Evolutionary conservation across 345 rosid genomes (phyloP).

Genomic region (Carallia brachiata): DNA sequence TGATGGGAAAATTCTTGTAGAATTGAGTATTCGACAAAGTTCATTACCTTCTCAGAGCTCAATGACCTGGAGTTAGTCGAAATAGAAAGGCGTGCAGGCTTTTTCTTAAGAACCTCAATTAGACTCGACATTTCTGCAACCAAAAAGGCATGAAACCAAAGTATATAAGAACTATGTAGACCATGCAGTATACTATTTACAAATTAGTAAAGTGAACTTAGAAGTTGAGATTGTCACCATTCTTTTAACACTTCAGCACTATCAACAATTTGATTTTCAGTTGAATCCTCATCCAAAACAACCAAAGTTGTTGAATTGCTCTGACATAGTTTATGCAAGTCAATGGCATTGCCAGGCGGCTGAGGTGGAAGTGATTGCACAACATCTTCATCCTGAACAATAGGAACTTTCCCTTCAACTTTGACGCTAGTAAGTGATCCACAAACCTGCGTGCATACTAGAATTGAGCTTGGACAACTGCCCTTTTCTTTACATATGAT

Average conservation of each 20-base stretch:
- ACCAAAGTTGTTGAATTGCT: constrained; percentile 68
- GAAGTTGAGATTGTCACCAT: too few relatives aligned
- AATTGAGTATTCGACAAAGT: not conserved
- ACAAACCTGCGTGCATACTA: constrained; percentile 52
- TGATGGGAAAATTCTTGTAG: not conserved
- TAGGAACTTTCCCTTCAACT: constrained; percentile 81
- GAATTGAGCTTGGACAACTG: constrained; percentile 1
- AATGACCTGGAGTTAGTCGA: constrained; percentile 86
- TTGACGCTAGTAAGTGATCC: constrained; percentile 73
- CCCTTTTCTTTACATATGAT: not conserved
- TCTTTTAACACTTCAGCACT: constrained; percentile 66
- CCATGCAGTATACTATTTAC: too few relatives aligned
- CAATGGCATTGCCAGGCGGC: constrained; percentile 74
- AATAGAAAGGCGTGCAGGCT: constrained; percentile 78
- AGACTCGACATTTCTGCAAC: constrained; percentile 66
- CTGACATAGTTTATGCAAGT: constrained; percentile 52
- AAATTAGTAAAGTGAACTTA: too few relatives aligned
- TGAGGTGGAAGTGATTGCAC: constrained; percentile 77
- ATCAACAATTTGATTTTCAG: constrained; percentile 96
- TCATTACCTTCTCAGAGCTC: constrained; percentile 79
- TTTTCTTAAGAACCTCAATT: constrained; percentile 22
- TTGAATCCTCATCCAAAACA: constrained; percentile 96
- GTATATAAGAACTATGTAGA: too few relatives aligned
- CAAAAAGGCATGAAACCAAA: not conserved
- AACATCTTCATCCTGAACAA: constrained; percentile 58